Evolutionary conservation across 306 rosid species (phyloP), one percentile per base, ranked within the genome.

Genomic region (Dryas drummondii): DNA sequence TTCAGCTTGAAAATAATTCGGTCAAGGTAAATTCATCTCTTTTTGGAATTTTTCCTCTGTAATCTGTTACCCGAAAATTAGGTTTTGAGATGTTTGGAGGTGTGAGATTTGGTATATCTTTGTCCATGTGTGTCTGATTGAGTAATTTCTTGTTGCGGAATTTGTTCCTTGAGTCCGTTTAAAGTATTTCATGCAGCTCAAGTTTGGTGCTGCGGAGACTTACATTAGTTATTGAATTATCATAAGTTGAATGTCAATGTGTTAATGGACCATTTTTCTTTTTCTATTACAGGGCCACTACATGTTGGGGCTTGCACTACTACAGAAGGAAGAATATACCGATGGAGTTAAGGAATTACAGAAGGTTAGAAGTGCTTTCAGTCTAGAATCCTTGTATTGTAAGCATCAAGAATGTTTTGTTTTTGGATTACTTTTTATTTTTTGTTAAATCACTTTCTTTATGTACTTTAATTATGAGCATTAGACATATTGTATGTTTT

Each of bases 261-360:
- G 26, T 70, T 54, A 47, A 27, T 14, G 76, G 75, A 69, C 66
- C 47, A 17, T 63, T 62, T 65, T 61, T 16, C 6, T n/a, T 47
- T 65, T 46, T 71, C 3, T 9, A 68, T 87, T 67, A 59, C 87
- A 96, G 99, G 99, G 89, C 42, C 92, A 96, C 84, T 96, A 92
- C 81, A 85, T 87, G 87, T 76, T 96, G 90, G 99, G 98, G 81
- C 97, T 92, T 75, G 90, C 91, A 60, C 84, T 96, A 72, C 82
- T 92, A 17, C 83, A 76, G 78, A 87, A 62, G 71, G 56, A 86
- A 82, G 96, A 89, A 68, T 80, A 80, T 83, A 65, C 81, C 2
- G 86, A 81, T 80, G 99, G 97, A 73, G 86, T 96, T 54, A 83
- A 73, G 80, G 88, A 90, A 76, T 78, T 96, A 81, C 84, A 90